Base-by-base conservation (phyloP, 2,329 filamentous ascomycete species). In the Acephala macrosclerotiorum region DNA sequence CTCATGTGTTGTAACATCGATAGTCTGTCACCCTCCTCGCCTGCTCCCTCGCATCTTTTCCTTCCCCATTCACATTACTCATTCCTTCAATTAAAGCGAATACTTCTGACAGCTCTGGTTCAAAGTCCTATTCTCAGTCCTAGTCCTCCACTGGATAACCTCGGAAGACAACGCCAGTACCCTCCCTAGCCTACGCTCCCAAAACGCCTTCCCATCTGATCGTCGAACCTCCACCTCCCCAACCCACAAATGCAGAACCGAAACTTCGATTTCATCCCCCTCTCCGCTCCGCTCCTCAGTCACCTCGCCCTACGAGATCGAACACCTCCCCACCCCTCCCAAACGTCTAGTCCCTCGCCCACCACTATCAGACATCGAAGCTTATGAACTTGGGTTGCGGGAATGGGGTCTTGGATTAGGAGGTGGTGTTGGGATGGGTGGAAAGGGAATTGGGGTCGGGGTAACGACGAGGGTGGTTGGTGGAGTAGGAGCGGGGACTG, bases 1-100 rank as follows among this genome's bases (percentile, higher is more conserved):
- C 80, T 90, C 3, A 87, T 89, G 79, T 87, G 86, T 71, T 91
- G 88, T 73, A 90, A 89, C 71, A 81, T 82, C 67, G 88, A 90
- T 73, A 84, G 87, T 87, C 75, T 72, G 81, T 77, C 29, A 65
- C 20, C 18, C 38, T 33, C 16, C 49, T 33, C 40, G n/a, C n/a
- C n/a, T n/a, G n/a, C n/a, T n/a, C n/a, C n/a, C n/a, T n/a, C n/a
- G n/a, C n/a, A n/a, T n/a, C 12, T 25, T 5, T 35, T 42, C 60
- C 20, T 25, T 12, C 38, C 42, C 35, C 25, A 3, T 36, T 20
- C 8, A 14, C 6, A 6, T 16, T 53, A 8, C 5, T 53, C 26
- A 9, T 53, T 4, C 35, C 49, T 8, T 22, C 11, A 2, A 33
- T 42, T 40, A 14, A 40, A 33, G 29, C 36, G 45, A 47, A 22